A percentile compares a stretch with the other conserved stretches of the same genome.
Evolutionary conservation across 768 basidiomycete species (phyloP).

Genomic region (Termitomyces sp.): DNA sequence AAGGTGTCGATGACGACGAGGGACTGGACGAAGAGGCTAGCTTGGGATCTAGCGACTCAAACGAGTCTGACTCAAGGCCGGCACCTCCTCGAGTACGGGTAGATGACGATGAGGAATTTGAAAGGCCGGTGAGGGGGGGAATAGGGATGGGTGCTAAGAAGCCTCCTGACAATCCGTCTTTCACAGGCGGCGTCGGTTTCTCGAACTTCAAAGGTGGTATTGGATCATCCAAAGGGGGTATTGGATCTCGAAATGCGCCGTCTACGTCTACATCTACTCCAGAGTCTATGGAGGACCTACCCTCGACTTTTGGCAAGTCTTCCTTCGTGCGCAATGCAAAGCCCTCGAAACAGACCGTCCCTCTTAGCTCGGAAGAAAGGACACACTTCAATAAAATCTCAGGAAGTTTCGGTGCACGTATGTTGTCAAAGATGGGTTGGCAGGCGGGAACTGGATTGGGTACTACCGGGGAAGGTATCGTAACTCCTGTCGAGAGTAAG

Average conservation of each 20-base stretch:
- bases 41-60: slow-evolving; percentile 34
- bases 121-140: slow-evolving; percentile 37
- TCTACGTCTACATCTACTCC: slow-evolving; percentile 15
- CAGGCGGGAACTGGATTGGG: slow-evolving; percentile 77
- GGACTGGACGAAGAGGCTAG: neutral
- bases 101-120: slow-evolving; percentile 37
- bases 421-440: slow-evolving; percentile 98
- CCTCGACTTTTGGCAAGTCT: slow-evolving; percentile 36
- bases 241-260: slow-evolving; percentile 19
- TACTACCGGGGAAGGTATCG: slow-evolving; percentile 68
- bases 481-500: slow-evolving; percentile 84
- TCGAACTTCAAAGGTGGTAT: slow-evolving; percentile 33
- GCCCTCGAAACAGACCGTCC: slow-evolving; percentile 40
- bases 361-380: slow-evolving; percentile 59
- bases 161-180: neutral
- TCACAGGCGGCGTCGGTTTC: slow-evolving; percentile 24
- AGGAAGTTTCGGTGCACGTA: slow-evolving; percentile 76
- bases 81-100: slow-evolving; percentile 53
- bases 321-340: slow-evolving; percentile 48
- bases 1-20: slow-evolving; percentile 28
- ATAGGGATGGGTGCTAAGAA: slow-evolving; percentile 27
- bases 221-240: slow-evolving; percentile 29
- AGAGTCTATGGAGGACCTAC: slow-evolving; percentile 22
- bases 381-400: slow-evolving; percentile 81
- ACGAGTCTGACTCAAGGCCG: slow-evolving; percentile 36